Evolutionary conservation across 768 basidiomycete species (phyloP), one percentile per base, ranked within the genome.

Genomic region (Rhizopogon rudus): DNA sequence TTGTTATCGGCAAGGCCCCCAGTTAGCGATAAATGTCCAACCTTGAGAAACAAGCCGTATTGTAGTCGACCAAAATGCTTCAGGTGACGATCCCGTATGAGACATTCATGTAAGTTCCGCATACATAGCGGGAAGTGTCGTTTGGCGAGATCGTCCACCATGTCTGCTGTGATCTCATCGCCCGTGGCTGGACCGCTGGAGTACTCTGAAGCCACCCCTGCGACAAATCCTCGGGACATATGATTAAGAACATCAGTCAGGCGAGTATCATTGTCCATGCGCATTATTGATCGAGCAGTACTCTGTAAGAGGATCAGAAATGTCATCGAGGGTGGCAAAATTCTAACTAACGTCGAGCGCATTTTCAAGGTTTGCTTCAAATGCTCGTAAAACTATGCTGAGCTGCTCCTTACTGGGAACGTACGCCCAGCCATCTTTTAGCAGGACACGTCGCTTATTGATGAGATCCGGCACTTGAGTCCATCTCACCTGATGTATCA

Each of bases 41-140:
- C 96, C 86, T 99, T 99, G 64, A 99, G 75, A 75, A 99, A 99
- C 33, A 99, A 71, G 2, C 91, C 92, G 64, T 97, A 93, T 62
- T 98, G 88, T 60, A 97, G 71, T 31, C 97, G 78, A 10, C 90
- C 96, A 70, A 85, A 91, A 68, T 99, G 94, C 67, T 95, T 96
- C 60, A 99, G 74, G 67, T 98, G 96, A 49, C 83, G 81, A 67
- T 93, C 89, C 60, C 80, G 74, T 58, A 81, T 78, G 55, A 98
- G 73, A 51, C 75, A 83, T 52, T 90, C 89, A 65, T 98, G 94
- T 51, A 97, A 73, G 61, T 86, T 87, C 49, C 92, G 85, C 94
- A 97, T 97, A 68, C 97, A 99, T 61, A 93, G 75, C 1, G 97
- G 97, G 81, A 93, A 98, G 67, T 98, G 93, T 68, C 87, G 88